Percentiles rank a stretch among this genome's conserved stretches.
phyloP scores from a whole-genome alignment of 2,329 filamentous ascomycete genomes.

The Fusarium tricinctum region DNA sequence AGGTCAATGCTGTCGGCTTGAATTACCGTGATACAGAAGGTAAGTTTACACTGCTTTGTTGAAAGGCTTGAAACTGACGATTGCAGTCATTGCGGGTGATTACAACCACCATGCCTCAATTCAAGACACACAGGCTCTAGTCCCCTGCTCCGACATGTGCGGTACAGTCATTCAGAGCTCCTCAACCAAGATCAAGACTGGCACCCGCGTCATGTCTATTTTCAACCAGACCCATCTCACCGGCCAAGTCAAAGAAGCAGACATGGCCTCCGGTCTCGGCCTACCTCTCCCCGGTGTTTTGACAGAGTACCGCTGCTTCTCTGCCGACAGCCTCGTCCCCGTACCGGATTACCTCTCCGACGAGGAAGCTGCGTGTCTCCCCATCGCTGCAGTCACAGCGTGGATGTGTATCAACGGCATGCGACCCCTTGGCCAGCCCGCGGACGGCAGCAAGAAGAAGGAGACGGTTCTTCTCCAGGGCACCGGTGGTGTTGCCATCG shows the following conservation, averaged over 20 bases:
- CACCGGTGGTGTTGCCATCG: conserved; percentile 67
- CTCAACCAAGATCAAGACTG: conserved; percentile 62
- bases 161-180: conserved; percentile 67
- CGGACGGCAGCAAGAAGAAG: conserved; percentile 40
- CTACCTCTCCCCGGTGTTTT: conserved; percentile 71
- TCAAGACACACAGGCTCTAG: conserved; percentile 58
- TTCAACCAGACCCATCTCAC: conserved; percentile 71
- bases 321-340: conserved; percentile 67
- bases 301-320: conserved; percentile 71
- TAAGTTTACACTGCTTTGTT: conserved; percentile 37
- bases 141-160: conserved; percentile 80
- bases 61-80: neutral
- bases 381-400: conserved; percentile 73
- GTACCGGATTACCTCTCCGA: conserved; percentile 69
- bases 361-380: conserved; percentile 72
- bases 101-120: conserved; percentile 76
- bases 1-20: conserved; percentile 62
- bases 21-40: conserved; percentile 67
- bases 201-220: conserved; percentile 76
- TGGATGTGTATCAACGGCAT: conserved; percentile 76
- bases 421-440: conserved; percentile 65
- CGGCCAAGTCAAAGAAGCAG: conserved; percentile 69
- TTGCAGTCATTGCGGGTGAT: conserved; percentile 71
- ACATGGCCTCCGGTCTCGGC: conserved; percentile 71
- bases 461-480: conserved; percentile 65